Percentiles rank a stretch among this genome's conserved stretches.
Evolutionary conservation across 2,329 filamentous ascomycete genomes (phyloP).

Genomic region (Drechslerella coelobrocha): DNA sequence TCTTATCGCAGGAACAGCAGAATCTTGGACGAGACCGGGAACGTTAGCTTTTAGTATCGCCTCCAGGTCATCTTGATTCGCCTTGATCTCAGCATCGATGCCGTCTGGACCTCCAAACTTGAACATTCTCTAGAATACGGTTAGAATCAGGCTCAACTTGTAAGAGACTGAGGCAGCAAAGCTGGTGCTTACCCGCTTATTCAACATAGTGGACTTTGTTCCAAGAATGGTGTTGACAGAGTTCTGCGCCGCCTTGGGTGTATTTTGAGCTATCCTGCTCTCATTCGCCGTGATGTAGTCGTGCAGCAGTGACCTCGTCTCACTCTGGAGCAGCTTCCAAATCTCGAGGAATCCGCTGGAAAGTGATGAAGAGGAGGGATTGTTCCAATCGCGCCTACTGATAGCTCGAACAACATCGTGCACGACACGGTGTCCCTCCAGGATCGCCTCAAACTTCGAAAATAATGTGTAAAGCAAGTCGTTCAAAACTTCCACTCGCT

Average conservation of each 20-base stretch:
- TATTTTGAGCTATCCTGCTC: constrained; percentile 51
- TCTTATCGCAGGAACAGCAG: constrained; percentile 62
- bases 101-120: constrained; percentile 39
- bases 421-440: constrained; percentile 90
- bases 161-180: constrained; percentile 61
- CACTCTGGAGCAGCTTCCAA: constrained; percentile 97
- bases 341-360: constrained; percentile 92
- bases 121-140: constrained; percentile 20
- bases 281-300: constrained; percentile 93
- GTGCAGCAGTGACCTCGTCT: constrained; percentile 91
- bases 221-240: constrained; percentile 54
- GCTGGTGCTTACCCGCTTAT: constrained; percentile 59
- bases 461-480: constrained; percentile 92
- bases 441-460: constrained; percentile 95
- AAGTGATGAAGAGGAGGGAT: constrained; percentile 68
- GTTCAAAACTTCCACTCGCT: constrained; percentile 83
- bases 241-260: constrained; percentile 53
- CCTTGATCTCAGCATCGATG: constrained; percentile 65
- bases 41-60: constrained; percentile 89
- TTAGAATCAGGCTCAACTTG: constrained; percentile 4
- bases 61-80: constrained; percentile 85
- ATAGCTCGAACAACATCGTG: constrained; percentile 91
- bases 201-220: constrained; percentile 58
- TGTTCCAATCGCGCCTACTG: constrained; percentile 76
- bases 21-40: constrained; percentile 82